Conservation (phyloP, 129 eudicot genomes). For the Calendula officinalis region DNA sequence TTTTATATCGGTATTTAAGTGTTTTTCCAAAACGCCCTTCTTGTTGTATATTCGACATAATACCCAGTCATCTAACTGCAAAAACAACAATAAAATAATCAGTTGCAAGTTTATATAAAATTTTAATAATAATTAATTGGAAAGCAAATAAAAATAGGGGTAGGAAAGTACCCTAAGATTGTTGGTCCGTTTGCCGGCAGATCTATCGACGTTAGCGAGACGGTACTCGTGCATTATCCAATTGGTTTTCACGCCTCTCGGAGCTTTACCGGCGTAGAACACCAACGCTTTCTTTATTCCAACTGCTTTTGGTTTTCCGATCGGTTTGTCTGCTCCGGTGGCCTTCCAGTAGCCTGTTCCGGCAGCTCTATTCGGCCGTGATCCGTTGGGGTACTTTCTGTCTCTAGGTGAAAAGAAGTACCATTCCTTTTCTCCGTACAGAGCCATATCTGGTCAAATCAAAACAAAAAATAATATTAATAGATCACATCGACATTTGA, state of each 20-base stretch:
- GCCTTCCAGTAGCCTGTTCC: constrained; percentile 78
- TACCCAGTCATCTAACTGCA: constrained; percentile 74
- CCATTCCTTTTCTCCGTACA: constrained; percentile 75
- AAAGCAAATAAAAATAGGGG: neutral
- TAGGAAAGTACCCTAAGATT: constrained; percentile 42
- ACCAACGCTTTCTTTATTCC: constrained; percentile 70
- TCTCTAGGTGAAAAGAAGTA: constrained; percentile 70
- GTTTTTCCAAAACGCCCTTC: constrained; percentile 55
- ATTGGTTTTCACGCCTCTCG: constrained; percentile 62
- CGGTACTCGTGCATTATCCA: constrained; percentile 82
- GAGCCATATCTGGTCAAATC: constrained; percentile 42
- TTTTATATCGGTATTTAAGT: constrained; percentile 33
- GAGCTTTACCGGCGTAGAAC: constrained; percentile 70
- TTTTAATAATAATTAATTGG: neutral
- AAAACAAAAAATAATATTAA: constrained; percentile 13
- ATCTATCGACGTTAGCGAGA: constrained; percentile 62
- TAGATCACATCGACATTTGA: neutral
- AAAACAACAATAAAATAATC: neutral
- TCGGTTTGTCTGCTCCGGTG: constrained; percentile 70
- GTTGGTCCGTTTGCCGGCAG: constrained; percentile 54
- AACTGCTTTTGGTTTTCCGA: constrained; percentile 57
- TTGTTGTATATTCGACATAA: constrained; percentile 72
- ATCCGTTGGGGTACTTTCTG: constrained; percentile 66
- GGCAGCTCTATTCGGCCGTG: constrained; percentile 70
- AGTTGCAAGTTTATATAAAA: neutral